A percentile compares a stretch with the other conserved stretches of the same genome.
Evolutionary conservation across 257 asterid species (phyloP).

Genomic region (Vinca minor): DNA sequence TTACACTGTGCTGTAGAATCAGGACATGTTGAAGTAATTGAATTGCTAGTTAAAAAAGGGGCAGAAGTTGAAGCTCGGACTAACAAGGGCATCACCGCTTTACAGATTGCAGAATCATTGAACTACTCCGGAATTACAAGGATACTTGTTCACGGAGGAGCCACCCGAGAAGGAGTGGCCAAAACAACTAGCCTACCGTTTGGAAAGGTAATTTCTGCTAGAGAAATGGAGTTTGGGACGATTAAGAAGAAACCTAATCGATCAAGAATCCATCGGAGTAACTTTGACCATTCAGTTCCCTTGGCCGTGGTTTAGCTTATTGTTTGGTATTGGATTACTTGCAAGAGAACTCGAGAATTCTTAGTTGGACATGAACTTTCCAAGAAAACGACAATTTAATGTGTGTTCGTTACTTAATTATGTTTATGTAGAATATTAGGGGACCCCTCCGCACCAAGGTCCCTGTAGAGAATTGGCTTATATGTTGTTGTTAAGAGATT

Average conservation of each 20-base stretch:
- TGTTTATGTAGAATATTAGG: no score
- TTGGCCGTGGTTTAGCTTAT: conserved; percentile 34
- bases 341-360: background rate
- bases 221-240: conserved; percentile 29
- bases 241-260: conserved; percentile 23
- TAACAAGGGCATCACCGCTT: conserved; percentile 44
- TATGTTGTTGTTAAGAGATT: no score
- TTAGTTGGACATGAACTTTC: background rate
- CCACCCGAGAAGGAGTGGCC: conserved; percentile 25
- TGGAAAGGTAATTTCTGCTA: conserved; percentile 19
- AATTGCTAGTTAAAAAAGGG: conserved; percentile 59
- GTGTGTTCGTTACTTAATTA: background rate
- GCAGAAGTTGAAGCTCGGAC: conserved; percentile 55
- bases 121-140: conserved; percentile 55
- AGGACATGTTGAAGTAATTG: conserved; percentile 54
- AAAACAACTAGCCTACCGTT: conserved; percentile 13
- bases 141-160: conserved; percentile 37
- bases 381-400: background rate
- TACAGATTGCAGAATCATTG: conserved; percentile 53
- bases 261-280: conserved; percentile 34
- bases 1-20: conserved; percentile 69
- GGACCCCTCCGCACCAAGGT: no score
- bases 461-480: no score
- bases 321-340: background rate
- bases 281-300: conserved; percentile 38